A percentile compares a stretch with the other conserved stretches of the same genome.
Conservation (phyloP, 2,329 filamentous ascomycete species). For the Hymenotorrendiella dingleyae region DNA sequence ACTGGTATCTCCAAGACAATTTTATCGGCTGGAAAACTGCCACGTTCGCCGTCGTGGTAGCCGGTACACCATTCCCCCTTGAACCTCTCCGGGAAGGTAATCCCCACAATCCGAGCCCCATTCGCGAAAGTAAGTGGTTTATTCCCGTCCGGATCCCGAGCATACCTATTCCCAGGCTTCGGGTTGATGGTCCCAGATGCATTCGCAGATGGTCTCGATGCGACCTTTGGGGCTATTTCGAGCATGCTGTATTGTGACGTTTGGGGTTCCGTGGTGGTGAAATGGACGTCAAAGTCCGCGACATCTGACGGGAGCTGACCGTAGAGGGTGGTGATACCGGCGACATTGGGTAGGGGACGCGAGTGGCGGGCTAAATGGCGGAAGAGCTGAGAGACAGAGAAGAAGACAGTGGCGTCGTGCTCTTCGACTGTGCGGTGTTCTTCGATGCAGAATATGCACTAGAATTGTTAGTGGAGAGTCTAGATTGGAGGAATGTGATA, state of each 20-base stretch:
- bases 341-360: slow-evolving; percentile 25
- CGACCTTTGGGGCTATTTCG: slow-evolving; percentile 23
- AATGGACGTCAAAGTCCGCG: slow-evolving; percentile 29
- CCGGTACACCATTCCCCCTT: slow-evolving; percentile 26
- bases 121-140: slow-evolving; percentile 24
- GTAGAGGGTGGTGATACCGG: slow-evolving; percentile 25
- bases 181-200: slow-evolving; percentile 23
- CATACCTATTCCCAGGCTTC: slow-evolving; percentile 15
- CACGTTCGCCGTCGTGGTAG: slow-evolving; percentile 28
- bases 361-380: slow-evolving; percentile 27
- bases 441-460: slow-evolving; percentile 30
- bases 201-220: slow-evolving; percentile 20
- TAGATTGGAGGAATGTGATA: neutral
- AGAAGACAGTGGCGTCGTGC: slow-evolving; percentile 31
- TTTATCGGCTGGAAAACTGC: slow-evolving; percentile 23
- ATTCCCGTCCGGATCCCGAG: slow-evolving; percentile 25
- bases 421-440: slow-evolving; percentile 28
- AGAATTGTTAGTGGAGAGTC: neutral
- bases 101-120: slow-evolving; percentile 27
- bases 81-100: slow-evolving; percentile 27
- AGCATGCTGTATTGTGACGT: slow-evolving; percentile 16
- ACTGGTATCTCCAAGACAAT: slow-evolving; percentile 22
- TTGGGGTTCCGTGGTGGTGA: slow-evolving; percentile 17
- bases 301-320: slow-evolving; percentile 18
- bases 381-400: slow-evolving; percentile 25